phyloP scores from a whole-genome alignment of 1,284 basidiomycete genomes.

The Ganoderma sp. region DNA sequence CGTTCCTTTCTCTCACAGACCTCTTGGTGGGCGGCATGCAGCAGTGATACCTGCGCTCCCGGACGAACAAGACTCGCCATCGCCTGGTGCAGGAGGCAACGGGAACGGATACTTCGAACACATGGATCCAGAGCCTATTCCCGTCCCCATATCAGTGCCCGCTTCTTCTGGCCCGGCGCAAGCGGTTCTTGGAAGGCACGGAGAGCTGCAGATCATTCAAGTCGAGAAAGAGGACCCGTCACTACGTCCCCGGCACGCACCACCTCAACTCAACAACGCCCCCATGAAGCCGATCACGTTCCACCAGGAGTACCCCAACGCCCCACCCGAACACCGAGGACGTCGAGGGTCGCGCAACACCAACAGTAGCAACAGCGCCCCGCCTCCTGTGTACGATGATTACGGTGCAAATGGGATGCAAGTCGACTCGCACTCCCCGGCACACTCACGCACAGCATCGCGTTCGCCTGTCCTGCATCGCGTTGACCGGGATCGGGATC shows the following conservation, averaged over 20 bases:
- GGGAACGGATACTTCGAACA: constrained; percentile 25
- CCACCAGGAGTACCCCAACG: constrained; percentile 40
- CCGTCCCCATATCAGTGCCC: constrained; percentile 5
- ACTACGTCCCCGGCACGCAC: constrained; percentile 27
- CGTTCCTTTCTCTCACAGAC: constrained; percentile 46
- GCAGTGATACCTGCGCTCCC: constrained; percentile 77
- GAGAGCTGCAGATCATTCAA: constrained; percentile 41
- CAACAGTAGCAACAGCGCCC: constrained; percentile 26
- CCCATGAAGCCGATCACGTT: constrained; percentile 40
- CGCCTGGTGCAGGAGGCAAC: constrained; percentile 17
- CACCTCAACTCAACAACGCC: constrained; percentile 21
- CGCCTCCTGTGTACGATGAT: constrained; percentile 35
- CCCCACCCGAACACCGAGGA: constrained; percentile 28
- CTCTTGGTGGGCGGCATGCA: constrained; percentile 76
- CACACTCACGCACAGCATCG: constrained; percentile 32
- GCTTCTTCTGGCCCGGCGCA: constrained; percentile 20
- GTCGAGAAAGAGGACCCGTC: constrained; percentile 35
- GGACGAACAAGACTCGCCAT: constrained; percentile 62
- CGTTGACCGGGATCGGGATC: constrained; percentile 22
- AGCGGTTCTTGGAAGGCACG: constrained; percentile 22
- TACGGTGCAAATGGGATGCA: constrained; percentile 21
- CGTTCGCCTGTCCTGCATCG: constrained; percentile 38
- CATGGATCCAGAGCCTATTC: constrained; percentile 12
- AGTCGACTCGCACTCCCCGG: constrained; percentile 29
- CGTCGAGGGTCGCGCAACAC: constrained; percentile 33